Conservation (phyloP, 257 asterid genomes). For the Solanum etuberosum region DNA sequence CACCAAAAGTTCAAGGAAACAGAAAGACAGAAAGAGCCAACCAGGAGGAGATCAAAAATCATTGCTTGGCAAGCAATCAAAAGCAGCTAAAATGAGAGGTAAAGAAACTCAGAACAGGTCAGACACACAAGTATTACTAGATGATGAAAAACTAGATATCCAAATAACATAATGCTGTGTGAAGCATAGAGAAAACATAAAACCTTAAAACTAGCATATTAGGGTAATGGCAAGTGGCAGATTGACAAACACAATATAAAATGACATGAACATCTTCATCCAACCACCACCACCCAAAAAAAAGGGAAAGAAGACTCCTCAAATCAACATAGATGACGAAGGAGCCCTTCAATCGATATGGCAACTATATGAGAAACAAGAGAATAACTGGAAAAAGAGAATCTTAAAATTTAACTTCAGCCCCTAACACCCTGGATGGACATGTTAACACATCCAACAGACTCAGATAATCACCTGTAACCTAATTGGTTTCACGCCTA, state of each 20-base stretch:
- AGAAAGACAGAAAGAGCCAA: not conserved
- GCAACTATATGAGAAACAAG: not conserved
- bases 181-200: not conserved
- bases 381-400: not conserved
- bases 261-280: not conserved
- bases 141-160: not conserved
- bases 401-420: not conserved
- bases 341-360: not conserved
- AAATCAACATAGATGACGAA: not conserved
- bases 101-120: not conserved
- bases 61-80: not conserved
- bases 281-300: not conserved
- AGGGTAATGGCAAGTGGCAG: not conserved
- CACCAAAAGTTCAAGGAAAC: not conserved
- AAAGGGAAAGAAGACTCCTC: not conserved
- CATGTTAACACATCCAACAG: not conserved
- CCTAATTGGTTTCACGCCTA: constrained; percentile 96
- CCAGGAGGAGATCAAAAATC: not conserved
- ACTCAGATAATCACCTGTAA: constrained; percentile 60
- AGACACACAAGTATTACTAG: not conserved
- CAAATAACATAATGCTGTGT: not conserved
- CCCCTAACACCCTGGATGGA: not conserved
- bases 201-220: not conserved
- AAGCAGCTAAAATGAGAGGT: not conserved
- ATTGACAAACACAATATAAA: not conserved